Percentiles rank a stretch among this genome's conserved stretches.
phyloP scores from a whole-genome alignment of 805 yeast genomes.

The Starmerella potacharoeniae region DNA sequence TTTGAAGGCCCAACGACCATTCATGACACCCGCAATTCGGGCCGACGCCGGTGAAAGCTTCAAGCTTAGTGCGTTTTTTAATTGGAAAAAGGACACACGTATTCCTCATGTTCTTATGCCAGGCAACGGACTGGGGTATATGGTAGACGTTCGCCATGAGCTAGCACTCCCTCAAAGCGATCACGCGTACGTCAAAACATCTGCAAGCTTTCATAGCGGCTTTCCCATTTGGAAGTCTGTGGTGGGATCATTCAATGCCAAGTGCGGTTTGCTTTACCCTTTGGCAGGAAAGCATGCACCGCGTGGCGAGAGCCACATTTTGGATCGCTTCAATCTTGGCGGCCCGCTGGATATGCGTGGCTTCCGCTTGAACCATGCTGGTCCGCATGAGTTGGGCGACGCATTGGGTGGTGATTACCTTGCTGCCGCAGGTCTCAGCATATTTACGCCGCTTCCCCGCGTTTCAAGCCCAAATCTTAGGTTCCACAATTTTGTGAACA shows the following conservation, averaged over 20 bases:
- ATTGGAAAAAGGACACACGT: constrained; percentile 37
- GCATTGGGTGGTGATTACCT: constrained; percentile 59
- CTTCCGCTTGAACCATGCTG: constrained; percentile 54
- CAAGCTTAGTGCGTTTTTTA: constrained; percentile 43
- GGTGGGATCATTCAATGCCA: constrained; percentile 14
- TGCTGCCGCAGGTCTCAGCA: constrained; percentile 44
- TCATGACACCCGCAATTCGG: constrained; percentile 47
- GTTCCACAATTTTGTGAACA: constrained; percentile 51
- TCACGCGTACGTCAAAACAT: constrained; percentile 27
- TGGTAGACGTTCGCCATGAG: constrained; percentile 37
- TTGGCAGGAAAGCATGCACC: constrained; percentile 13
- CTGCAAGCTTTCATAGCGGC: constrained; percentile 30
- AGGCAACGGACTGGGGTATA: constrained; percentile 36
- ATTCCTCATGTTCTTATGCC: constrained; percentile 30
- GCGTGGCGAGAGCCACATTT: constrained; percentile 37
- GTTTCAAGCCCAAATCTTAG: constrained; percentile 40
- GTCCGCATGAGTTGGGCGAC: constrained; percentile 45
- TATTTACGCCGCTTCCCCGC: constrained; percentile 52
- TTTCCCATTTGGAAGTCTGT: constrained; percentile 20
- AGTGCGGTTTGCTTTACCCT: constrained; percentile 20
- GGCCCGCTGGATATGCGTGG: constrained; percentile 67
- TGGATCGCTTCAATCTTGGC: constrained; percentile 76
- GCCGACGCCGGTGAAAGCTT: constrained; percentile 49
- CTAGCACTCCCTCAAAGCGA: constrained; percentile 31
- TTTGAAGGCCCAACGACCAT: constrained; percentile 35